Percentiles rank a stretch among this genome's conserved stretches.
phyloP scores from a whole-genome alignment of 1,284 basidiomycete genomes.

The Pulchroboletus neoregius region DNA sequence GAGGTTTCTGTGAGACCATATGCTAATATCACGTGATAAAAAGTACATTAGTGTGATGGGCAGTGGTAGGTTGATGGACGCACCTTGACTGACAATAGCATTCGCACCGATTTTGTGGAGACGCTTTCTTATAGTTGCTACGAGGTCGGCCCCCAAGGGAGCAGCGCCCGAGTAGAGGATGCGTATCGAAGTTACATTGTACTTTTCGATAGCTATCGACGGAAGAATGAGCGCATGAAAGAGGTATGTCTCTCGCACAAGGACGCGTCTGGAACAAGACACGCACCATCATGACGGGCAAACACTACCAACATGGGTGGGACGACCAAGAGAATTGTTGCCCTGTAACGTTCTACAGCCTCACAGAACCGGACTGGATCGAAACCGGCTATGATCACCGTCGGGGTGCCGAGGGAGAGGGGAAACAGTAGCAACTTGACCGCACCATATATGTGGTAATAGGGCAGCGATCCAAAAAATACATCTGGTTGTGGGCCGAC shows the following conservation, averaged over 20 bases:
- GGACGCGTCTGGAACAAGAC: neutral
- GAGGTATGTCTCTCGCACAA: neutral
- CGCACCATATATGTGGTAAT: constrained; percentile 53
- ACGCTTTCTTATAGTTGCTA: constrained; percentile 42
- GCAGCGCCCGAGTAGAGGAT: constrained; percentile 78
- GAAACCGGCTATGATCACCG: constrained; percentile 71
- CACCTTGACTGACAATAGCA: constrained; percentile 45
- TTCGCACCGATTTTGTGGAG: constrained; percentile 38
- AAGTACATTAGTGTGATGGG: neutral
- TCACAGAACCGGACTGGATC: constrained; percentile 70
- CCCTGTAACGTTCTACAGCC: constrained; percentile 61
- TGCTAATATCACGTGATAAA: constrained; percentile 36
- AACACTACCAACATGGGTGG: constrained; percentile 82
- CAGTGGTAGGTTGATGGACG: constrained; percentile 9
- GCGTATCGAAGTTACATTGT: constrained; percentile 61
- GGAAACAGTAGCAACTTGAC: constrained; percentile 61
- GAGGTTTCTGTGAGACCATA: constrained; percentile 82
- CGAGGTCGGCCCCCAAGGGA: constrained; percentile 66
- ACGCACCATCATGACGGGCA: constrained; percentile 57
- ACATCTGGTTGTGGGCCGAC: constrained; percentile 36
- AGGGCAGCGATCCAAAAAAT: constrained; percentile 56
- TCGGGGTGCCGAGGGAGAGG: constrained; percentile 52
- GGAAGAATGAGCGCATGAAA: neutral
- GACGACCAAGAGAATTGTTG: constrained; percentile 66
- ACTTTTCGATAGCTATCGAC: constrained; percentile 56